These are phyloP conservation scores for Berberis vulgaris DNA, from an alignment of 164 flowering plant species.

Conservation along the genomic window DNA sequence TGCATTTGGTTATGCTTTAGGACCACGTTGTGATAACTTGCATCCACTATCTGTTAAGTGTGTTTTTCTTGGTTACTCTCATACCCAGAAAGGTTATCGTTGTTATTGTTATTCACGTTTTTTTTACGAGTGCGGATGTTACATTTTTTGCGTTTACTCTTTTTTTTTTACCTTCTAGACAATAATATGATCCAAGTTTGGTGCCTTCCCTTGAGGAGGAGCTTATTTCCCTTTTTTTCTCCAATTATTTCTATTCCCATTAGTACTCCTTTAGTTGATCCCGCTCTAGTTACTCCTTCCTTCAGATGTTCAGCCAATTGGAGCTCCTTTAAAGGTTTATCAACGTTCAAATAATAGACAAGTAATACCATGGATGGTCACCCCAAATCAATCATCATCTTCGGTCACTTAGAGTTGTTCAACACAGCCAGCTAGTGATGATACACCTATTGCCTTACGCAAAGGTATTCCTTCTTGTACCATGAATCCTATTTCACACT, in stretches of 20 bases:
- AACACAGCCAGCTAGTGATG: neutral
- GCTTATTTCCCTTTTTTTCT: neutral
- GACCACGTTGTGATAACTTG: neutral
- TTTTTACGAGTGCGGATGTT: neutral
- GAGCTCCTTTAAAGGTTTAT: too few relatives aligned
- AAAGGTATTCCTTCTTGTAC: neutral
- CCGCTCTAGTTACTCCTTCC: neutral
- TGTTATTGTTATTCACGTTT: neutral
- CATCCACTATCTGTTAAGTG: neutral
- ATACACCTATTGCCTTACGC: neutral
- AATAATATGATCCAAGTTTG: neutral
- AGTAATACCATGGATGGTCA: too few relatives aligned
- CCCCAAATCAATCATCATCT: neutral
- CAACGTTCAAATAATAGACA: too few relatives aligned
- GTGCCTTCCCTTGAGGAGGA: neutral
- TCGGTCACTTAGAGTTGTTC: too few relatives aligned
- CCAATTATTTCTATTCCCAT: too few relatives aligned
- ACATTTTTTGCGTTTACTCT: neutral
- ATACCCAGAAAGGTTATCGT: neutral
- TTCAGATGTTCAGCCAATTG: too few relatives aligned
- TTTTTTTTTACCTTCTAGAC: too few relatives aligned
- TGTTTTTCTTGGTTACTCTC: neutral
- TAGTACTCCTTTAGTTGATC: too few relatives aligned
- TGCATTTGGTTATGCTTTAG: neutral
- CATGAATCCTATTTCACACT: neutral